phyloP scores from a whole-genome alignment of 2,329 filamentous ascomycete genomes.

The Thielaviopsis populi region DNA sequence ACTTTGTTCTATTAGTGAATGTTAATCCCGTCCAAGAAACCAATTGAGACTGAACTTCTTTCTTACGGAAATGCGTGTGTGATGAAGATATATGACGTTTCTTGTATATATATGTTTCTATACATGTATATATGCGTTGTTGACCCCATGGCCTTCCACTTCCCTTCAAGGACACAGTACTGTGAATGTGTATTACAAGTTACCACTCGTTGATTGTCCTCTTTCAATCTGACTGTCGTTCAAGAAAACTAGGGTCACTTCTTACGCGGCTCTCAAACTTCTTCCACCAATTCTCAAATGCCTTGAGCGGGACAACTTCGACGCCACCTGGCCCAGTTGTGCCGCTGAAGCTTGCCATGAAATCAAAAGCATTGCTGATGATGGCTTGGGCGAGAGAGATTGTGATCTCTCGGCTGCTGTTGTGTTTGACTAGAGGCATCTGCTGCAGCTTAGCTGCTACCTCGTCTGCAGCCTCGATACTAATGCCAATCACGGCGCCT shows the following conservation, averaged over 20 bases:
- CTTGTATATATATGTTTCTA: not conserved
- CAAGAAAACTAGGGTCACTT: constrained; percentile 75
- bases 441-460: constrained; percentile 55
- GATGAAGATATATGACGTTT: not conserved
- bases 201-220: no score
- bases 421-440: constrained; percentile 32
- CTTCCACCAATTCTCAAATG: constrained; percentile 94
- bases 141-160: no score
- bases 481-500: constrained; percentile 64
- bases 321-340: constrained; percentile 45
- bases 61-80: not conserved
- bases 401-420: constrained; percentile 29
- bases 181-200: not conserved
- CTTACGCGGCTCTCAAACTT: constrained; percentile 86
- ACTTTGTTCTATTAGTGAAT: not conserved
- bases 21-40: not conserved
- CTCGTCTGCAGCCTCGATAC: constrained; percentile 58
- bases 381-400: constrained; percentile 78
- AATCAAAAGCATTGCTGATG: constrained; percentile 95
- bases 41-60: not conserved
- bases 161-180: not conserved
- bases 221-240: constrained; percentile 35
- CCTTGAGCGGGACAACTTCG: constrained; percentile 84
- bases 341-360: constrained; percentile 72
- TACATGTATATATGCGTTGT: not conserved